Evolutionary conservation across 2,329 filamentous ascomycete species (phyloP), one percentile per base, ranked within the genome.

Genomic region (Kalaharituber pfeilii): DNA sequence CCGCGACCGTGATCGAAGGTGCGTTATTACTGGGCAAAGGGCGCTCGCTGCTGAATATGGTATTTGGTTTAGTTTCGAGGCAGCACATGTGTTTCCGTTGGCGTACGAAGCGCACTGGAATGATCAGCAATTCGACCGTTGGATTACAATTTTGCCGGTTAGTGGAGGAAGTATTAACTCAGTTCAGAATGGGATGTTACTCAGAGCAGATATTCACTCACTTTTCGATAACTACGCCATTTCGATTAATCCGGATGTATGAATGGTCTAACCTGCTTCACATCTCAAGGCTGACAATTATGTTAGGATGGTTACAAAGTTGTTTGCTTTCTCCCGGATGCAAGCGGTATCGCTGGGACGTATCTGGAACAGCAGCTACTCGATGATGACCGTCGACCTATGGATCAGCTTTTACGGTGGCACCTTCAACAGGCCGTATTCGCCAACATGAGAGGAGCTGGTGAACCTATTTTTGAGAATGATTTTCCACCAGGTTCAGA

Each of bases 61-160:
- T n/a, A n/a, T n/a, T n/a, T n/a, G n/a, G n/a, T n/a, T n/a, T n/a
- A n/a, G n/a, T n/a, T n/a, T n/a, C n/a, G n/a, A n/a, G n/a, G n/a
- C n/a, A n/a, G n/a, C n/a, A n/a, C n/a, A n/a, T n/a, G n/a, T 66
- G 2, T 65, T 65, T 56, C n/a, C n/a, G n/a, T n/a, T n/a, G n/a
- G n/a, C n/a, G n/a, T n/a, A n/a, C n/a, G n/a, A 36, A n/a, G 30
- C n/a, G 1, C 39, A 59, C 18, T 65, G 62, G 62, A 55, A 36
- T 2, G 33, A 56, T 5, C 11, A 55, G 4, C 54, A 57, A 50
- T 63, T 53, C 50, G 26, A 52, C 25, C 47, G 50, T 20, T 63
- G 56, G 50, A 52, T 28, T 51, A 29, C 6, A 13, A 57, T 47
- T 50, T 11, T 11, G 18, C 22, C n/a, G 5, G 49, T n/a, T n/a